Conservation (phyloP, 768 basidiomycete species). For the Serendipita indica region DNA sequence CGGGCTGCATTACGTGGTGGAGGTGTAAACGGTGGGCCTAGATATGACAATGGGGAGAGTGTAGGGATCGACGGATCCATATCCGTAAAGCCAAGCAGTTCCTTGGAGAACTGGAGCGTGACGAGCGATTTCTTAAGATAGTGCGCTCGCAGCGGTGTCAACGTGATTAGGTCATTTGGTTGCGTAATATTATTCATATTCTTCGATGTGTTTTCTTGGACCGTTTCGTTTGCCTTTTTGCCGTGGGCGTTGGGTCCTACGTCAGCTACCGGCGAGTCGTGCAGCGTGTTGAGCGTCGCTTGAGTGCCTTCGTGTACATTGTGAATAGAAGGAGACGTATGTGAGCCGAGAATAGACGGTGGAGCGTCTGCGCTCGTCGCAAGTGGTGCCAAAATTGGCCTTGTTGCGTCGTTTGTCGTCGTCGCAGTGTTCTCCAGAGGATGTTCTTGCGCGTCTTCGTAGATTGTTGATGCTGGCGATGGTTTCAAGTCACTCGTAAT, state of each 20-base stretch:
- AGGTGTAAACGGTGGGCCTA: slow-evolving; percentile 76
- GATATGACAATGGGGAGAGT: slow-evolving; percentile 61
- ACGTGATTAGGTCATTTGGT: slow-evolving; percentile 19
- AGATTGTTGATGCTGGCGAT: slow-evolving; percentile 2
- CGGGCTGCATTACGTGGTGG: slow-evolving; percentile 41
- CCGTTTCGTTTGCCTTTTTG: neutral
- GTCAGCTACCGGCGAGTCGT: neutral
- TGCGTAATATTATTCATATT: too few species aligned
- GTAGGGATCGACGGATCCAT: slow-evolving; percentile 27
- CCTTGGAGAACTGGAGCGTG: slow-evolving; percentile 67
- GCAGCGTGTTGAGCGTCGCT: neutral
- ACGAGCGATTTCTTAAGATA: slow-evolving; percentile 96
- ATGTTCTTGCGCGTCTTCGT: neutral
- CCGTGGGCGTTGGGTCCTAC: neutral
- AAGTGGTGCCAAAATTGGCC: too few species aligned
- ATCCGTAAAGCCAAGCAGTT: slow-evolving; percentile 53
- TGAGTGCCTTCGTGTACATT: neutral
- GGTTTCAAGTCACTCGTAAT: neutral
- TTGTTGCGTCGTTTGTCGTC: neutral
- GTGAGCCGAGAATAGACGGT: too few species aligned
- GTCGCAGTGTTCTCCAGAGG: too few species aligned
- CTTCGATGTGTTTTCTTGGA: too few species aligned
- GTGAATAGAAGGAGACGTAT: too few species aligned
- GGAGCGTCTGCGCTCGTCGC: too few species aligned
- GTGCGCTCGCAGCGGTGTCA: slow-evolving; percentile 85